Conservation (phyloP, 768 basidiomycete species). For the Pleurotus ostreatus region DNA sequence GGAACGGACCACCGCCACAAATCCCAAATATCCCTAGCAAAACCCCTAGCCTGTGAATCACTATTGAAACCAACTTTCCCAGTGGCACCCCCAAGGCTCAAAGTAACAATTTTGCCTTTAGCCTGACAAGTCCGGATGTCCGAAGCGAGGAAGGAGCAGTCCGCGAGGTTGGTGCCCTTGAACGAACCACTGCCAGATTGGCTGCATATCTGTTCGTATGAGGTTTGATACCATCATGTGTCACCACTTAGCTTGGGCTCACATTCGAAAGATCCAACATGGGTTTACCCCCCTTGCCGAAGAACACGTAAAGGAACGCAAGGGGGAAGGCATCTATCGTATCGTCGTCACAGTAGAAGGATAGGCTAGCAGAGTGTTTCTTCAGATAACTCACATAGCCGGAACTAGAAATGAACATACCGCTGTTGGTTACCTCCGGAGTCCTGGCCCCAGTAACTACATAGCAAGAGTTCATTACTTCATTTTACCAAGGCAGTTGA, state of each 20-base stretch:
- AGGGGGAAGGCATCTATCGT: constrained; percentile 59
- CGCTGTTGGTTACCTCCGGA: constrained; percentile 33
- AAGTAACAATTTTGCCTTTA: constrained; percentile 51
- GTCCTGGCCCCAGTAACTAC: constrained; percentile 41
- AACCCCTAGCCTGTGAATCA: constrained; percentile 46
- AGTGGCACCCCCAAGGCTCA: constrained; percentile 55
- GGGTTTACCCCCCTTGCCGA: constrained; percentile 55
- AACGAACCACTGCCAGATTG: constrained; percentile 40
- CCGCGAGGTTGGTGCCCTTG: constrained; percentile 54
- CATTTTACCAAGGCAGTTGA: neutral
- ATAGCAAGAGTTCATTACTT: neutral
- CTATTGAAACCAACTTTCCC: constrained; percentile 53
- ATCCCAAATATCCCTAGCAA: constrained; percentile 65
- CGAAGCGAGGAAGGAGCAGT: constrained; percentile 58
- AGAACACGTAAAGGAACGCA: constrained; percentile 59
- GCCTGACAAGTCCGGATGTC: constrained; percentile 65
- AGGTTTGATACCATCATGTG: neutral
- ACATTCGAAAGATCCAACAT: constrained; percentile 63
- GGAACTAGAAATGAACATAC: constrained; percentile 14
- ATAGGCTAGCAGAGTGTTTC: constrained; percentile 27
- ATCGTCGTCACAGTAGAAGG: constrained; percentile 61
- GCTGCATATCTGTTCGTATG: constrained; percentile 48
- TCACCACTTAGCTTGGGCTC: constrained; percentile 11
- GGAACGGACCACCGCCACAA: constrained; percentile 39
- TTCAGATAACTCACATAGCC: neutral